Base-by-base conservation (phyloP, 2,329 filamentous ascomycete genomes). In the Corinectria fuckeliana region DNA sequence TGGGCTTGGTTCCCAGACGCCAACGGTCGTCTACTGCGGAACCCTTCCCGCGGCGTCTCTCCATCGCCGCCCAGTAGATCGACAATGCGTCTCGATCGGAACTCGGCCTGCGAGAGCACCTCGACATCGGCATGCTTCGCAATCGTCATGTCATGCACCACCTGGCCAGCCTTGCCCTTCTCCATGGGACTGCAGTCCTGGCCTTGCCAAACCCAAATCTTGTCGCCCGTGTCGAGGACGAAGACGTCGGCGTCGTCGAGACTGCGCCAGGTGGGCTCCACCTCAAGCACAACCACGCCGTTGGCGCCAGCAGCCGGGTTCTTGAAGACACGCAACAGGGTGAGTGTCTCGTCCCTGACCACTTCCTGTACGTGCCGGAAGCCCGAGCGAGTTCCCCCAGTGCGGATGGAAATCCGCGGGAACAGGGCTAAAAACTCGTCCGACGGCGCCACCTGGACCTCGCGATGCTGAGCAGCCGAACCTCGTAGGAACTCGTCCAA, bases 201-300 rank as follows among this genome's bases (percentile, higher is more conserved):
- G 50, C 88, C 88, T 75, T 90, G 88, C 88, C 88, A 91, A 4
- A 89, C 85, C 81, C 85, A 89, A 64, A 90, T 87, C 76, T 89
- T 89, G 49, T 84, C 78, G 21, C 82, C 82, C 51, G 80, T 80
- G 65, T 90, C 88, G 41, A 90, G 73, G 13, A 90, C 78, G 64
- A 90, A 90, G 2, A 90, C 88, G 67, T 91, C 88, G 51, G 77
- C 77, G 58, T 89, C 87, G 65, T 90, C 87, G 28, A 90, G 79
- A 67, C 85, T 89, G 65, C 77, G 67, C 82, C 85, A 88, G 0
- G 77, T 81, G 3, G 87, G 85, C 62, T 85, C 81, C 1, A 90
- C 88, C 71, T 90, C 88, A 69, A 86, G 79, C 9, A 89, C 86
- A 28, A 90, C 78, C 9, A 88, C 73, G n/a, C 77, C 74, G 23